Evolutionary conservation across 2,329 filamentous ascomycete species (phyloP).

Genomic region (Phialophora verrucosa): DNA sequence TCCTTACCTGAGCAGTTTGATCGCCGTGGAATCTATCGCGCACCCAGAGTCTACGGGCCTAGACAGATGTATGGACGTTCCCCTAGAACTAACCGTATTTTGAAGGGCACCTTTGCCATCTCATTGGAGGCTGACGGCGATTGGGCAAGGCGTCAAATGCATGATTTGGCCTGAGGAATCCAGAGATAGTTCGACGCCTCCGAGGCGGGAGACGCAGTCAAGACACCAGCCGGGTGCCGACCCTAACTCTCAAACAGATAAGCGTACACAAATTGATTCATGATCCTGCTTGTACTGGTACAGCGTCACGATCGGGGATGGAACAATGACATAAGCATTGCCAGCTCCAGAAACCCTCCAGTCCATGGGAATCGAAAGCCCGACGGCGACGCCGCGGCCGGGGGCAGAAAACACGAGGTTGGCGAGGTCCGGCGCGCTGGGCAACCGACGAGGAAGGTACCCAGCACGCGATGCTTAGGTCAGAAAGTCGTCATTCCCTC

Average conservation of each 20-base stretch:
- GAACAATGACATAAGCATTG: constrained; percentile 16
- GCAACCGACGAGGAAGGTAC: too few relatives aligned
- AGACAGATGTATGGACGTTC: constrained; percentile 14
- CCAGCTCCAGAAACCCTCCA: not conserved
- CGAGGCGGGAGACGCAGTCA: not conserved
- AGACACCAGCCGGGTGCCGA: not conserved
- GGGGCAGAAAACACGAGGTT: not conserved
- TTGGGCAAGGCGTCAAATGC: not conserved
- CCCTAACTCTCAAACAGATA: not conserved
- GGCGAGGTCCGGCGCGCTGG: not conserved
- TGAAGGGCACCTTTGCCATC: constrained; percentile 23
- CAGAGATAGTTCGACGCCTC: not conserved
- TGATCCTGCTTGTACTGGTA: not conserved
- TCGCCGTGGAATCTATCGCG: constrained; percentile 24
- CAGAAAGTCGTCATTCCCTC: constrained; percentile 16
- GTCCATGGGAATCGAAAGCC: constrained; percentile 5
- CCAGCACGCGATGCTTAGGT: constrained; percentile 9
- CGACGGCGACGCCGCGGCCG: constrained; percentile 3
- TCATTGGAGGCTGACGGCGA: not conserved
- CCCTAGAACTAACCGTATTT: constrained; percentile 24
- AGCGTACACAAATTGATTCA: not conserved
- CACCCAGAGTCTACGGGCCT: constrained; percentile 14
- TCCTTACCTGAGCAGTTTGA: constrained; percentile 35
- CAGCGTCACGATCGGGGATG: not conserved
- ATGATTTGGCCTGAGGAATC: not conserved